Conservation (phyloP, 305 asterid genomes). For the Nicotiana rustica region DNA sequence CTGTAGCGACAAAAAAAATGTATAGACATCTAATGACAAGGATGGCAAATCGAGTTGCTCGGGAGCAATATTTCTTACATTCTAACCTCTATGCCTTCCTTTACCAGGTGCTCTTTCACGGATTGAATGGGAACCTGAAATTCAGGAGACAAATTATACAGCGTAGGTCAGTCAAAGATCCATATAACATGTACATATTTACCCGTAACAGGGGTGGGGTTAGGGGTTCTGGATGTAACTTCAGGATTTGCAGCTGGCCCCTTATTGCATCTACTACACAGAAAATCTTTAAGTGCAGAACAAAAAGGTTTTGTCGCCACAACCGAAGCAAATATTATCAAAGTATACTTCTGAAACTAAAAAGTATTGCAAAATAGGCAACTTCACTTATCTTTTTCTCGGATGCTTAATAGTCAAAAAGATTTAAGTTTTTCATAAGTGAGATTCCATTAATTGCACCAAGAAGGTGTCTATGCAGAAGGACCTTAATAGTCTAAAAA, state of each 20-base stretch:
- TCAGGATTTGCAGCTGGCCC: too few species aligned
- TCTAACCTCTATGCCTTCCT: conserved; percentile 67
- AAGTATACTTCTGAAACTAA: background rate
- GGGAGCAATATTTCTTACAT: conserved; percentile 34
- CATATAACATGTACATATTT: background rate
- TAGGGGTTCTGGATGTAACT: background rate
- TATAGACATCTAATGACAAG: background rate
- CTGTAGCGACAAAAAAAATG: background rate
- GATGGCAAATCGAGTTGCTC: background rate
- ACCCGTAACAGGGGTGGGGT: background rate
- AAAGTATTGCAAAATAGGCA: background rate
- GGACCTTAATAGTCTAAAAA: too few species aligned
- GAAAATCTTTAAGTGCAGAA: background rate
- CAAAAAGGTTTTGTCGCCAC: background rate
- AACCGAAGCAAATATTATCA: background rate
- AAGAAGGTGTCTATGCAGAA: too few species aligned
- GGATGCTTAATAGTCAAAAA: background rate
- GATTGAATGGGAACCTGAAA: conserved; percentile 64
- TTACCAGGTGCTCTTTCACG: conserved; percentile 60
- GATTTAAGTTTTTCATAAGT: background rate
- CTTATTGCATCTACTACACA: background rate
- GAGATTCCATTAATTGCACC: background rate
- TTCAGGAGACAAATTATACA: background rate
- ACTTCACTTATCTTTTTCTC: background rate
- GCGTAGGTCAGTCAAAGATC: background rate